phyloP scores from a whole-genome alignment of 768 basidiomycete species.

The Rhizopogon sp. region DNA sequence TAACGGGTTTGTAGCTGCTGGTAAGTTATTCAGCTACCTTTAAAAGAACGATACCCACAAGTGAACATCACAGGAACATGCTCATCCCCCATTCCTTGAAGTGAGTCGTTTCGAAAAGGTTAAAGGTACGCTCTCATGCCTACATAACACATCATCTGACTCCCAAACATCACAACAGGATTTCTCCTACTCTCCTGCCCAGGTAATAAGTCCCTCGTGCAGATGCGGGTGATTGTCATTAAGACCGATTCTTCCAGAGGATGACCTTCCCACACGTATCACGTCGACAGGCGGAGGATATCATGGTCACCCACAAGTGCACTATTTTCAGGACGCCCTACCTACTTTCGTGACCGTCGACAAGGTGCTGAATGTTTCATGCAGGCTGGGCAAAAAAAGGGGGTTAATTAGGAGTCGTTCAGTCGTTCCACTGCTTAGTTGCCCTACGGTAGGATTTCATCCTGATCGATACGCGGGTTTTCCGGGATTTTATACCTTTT shows the following conservation, averaged over 20 bases:
- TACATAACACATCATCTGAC: neutral
- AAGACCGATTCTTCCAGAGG: constrained; percentile 28
- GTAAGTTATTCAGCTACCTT: constrained; percentile 20
- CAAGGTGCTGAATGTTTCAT: too few relatives aligned
- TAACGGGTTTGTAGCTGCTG: constrained; percentile 38
- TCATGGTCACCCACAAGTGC: constrained; percentile 36
- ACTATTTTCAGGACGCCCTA: constrained; percentile 38
- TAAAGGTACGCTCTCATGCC: constrained; percentile 30
- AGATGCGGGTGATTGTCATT: neutral
- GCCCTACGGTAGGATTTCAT: too few relatives aligned
- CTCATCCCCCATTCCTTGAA: constrained; percentile 45
- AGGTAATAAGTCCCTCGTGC: constrained; percentile 9
- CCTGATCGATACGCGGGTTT: too few relatives aligned
- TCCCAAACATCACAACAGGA: neutral
- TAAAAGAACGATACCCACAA: neutral
- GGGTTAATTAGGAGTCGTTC: too few relatives aligned
- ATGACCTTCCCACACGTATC: constrained; percentile 45
- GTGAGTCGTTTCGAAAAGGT: constrained; percentile 48
- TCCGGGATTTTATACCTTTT: too few relatives aligned
- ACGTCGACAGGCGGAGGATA: constrained; percentile 51
- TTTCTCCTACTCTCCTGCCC: constrained; percentile 17
- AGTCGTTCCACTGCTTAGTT: too few relatives aligned
- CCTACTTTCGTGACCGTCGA: too few relatives aligned
- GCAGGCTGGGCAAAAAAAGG: too few relatives aligned
- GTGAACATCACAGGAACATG: constrained; percentile 34